These are phyloP conservation scores for Fusarium circinatum DNA, from an alignment of 2,329 filamentous ascomycete species.

Conservation along the genomic window DNA sequence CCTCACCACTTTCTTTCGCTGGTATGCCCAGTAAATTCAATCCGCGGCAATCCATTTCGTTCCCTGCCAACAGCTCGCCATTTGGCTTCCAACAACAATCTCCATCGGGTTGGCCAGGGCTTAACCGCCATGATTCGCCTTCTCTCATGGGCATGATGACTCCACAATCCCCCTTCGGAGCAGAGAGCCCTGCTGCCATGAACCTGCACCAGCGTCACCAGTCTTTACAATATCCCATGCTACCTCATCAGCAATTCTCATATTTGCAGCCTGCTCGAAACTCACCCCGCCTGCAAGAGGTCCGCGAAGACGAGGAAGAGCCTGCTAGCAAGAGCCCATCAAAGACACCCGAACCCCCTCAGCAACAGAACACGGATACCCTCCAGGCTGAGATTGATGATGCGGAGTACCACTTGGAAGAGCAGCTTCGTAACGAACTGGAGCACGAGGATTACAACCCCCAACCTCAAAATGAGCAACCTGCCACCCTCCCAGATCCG, in stretches of 20 bases:
- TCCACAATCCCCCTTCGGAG: conserved; percentile 70
- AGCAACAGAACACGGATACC: conserved; percentile 68
- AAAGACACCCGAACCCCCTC: conserved; percentile 62
- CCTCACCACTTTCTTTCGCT: conserved; percentile 78
- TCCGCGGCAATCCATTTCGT: conserved; percentile 77
- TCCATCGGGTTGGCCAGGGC: conserved; percentile 65
- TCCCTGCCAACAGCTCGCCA: conserved; percentile 71
- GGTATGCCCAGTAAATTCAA: conserved; percentile 69
- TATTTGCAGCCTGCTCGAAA: conserved; percentile 64
- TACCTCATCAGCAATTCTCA: conserved; percentile 66
- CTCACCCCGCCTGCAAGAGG: conserved; percentile 74
- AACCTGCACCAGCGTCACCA: conserved; percentile 67
- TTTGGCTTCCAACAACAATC: conserved; percentile 74
- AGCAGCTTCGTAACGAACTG: conserved; percentile 80
- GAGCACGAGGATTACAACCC: conserved; percentile 83
- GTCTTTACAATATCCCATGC: conserved; percentile 66
- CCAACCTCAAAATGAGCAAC: conserved; percentile 56
- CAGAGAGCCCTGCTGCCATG: conserved; percentile 59
- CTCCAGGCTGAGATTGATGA: conserved; percentile 88
- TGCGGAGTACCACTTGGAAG: conserved; percentile 85
- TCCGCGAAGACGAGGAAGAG: conserved; percentile 80
- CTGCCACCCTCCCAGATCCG: conserved; percentile 32
- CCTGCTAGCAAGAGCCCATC: conserved; percentile 60
- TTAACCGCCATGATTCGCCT: conserved; percentile 71
- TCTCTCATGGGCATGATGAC: conserved; percentile 68